These are phyloP conservation scores for Alternaria arbusti DNA, from an alignment of 2,329 filamentous ascomycete genomes.

Conservation along the genomic window DNA sequence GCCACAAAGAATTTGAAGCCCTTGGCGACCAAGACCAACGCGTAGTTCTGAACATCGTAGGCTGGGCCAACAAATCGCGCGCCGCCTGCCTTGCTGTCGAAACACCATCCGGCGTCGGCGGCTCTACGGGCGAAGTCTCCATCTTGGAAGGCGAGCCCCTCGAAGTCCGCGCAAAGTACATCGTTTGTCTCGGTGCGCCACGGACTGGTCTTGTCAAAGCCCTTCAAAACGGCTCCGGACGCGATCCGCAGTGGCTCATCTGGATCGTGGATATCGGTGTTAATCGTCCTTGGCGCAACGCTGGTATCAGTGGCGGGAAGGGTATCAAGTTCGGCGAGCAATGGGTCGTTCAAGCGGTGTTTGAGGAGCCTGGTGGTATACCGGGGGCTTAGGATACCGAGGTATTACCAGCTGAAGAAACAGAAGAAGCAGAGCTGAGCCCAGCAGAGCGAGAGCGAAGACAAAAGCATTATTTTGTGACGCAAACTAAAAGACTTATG, in stretches of 20 bases:
- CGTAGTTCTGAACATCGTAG: conserved; percentile 85
- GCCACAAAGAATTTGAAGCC: conserved; percentile 88
- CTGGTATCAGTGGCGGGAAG: conserved; percentile 78
- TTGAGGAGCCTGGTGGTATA: conserved; percentile 22
- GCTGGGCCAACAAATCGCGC: conserved; percentile 90
- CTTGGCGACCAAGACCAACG: conserved; percentile 82
- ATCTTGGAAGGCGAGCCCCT: conserved; percentile 76
- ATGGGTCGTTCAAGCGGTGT: conserved; percentile 79
- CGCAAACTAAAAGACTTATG: not conserved
- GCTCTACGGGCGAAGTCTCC: conserved; percentile 66
- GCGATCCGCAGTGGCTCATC: conserved; percentile 71
- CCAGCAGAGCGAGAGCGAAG: not conserved
- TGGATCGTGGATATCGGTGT: conserved; percentile 89
- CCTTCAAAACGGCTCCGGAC: conserved; percentile 65
- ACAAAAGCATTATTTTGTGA: not conserved
- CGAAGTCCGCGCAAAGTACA: conserved; percentile 80
- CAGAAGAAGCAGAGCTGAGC: not conserved
- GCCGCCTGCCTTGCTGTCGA: conserved; percentile 87
- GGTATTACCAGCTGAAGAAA: not conserved
- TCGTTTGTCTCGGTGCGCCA: conserved; percentile 85
- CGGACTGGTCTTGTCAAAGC: conserved; percentile 84
- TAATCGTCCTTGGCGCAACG: conserved; percentile 83
- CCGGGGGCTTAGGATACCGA: conserved; percentile 8
- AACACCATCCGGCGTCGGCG: conserved; percentile 86
- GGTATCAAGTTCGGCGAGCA: conserved; percentile 87